Evolutionary conservation across 129 eudicot genomes (phyloP), one percentile per base, ranked within the genome.

Genomic region (Heracleum sosnowskyi): DNA sequence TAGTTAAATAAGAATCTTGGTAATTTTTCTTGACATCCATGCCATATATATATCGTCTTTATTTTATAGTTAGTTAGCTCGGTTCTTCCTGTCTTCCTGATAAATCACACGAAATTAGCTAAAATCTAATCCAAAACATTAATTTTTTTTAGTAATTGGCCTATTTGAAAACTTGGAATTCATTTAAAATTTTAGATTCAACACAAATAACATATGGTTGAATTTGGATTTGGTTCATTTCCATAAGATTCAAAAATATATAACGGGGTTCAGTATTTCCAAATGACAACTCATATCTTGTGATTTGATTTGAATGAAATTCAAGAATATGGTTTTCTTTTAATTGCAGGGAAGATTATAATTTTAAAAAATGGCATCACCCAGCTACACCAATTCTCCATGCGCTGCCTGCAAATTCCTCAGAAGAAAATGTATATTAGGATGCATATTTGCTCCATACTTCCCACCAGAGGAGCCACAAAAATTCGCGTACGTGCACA

Each of bases 401-500:
- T 93, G 98, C 80, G 98, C 98, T 2, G 98, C 98, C 79, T 93
- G 98, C 96, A 93, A 93, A 80, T 88, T 86, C 91, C 80, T 93
- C 15, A 81, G 98, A 84, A 83, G 98, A 80, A 91, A 90, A 85
- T 93, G 98, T 83, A 82, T 91, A 55, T 84, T 81, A 36, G 93
- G 91, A 66, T 93, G 98, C 81, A 85, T 88, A 10, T 93, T 93
- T 74, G 87, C 97, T 2, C 96, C 98, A 0, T 93, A 89, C 76
- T 93, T 93, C 60, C 97, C 98, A 9, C 90, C 98, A 3, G 92
- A 86, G 77, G 90, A 93, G 44, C 96, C 97, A 75, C 86, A 89
- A 22, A 93, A 91, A 39, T 93, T 93, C 62, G 74, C 80, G 34
- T 88, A 84, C 70, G 98, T 93, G 20, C 98, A 93, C 91, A 91